phyloP scores from a whole-genome alignment of 1,284 basidiomycete species.

The Macrocystidia cucumis region DNA sequence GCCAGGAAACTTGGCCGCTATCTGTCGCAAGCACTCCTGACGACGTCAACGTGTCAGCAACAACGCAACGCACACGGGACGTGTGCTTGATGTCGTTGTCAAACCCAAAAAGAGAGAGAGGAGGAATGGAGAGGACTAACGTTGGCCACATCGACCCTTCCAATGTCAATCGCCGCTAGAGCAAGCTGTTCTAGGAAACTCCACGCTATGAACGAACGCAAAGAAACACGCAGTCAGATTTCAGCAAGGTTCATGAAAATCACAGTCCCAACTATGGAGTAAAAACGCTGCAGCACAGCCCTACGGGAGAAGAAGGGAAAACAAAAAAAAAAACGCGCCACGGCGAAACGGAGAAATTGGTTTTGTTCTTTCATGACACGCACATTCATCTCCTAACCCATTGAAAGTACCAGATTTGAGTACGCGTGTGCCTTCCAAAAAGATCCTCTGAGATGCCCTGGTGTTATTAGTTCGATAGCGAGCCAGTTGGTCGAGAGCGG shows the following conservation, averaged over 20 bases:
- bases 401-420: constrained; percentile 42
- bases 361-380: too few species aligned
- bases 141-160: constrained; percentile 73
- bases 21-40: constrained; percentile 54
- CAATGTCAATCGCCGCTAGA: constrained; percentile 82
- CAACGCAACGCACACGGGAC: too few species aligned
- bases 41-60: too few species aligned
- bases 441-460: constrained; percentile 64
- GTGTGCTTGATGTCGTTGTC: constrained; percentile 13
- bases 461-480: constrained; percentile 61
- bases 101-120: constrained; percentile 13
- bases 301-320: constrained; percentile 1
- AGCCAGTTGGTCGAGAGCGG: constrained; percentile 61
- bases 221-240: constrained; percentile 3
- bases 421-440: constrained; percentile 54
- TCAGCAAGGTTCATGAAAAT: too few species aligned
- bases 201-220: constrained; percentile 51
- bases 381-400: constrained; percentile 59
- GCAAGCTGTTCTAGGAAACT: constrained; percentile 84
- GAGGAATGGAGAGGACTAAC: constrained; percentile 35
- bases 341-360: too few species aligned
- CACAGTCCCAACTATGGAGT: neutral
- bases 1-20: constrained; percentile 68
- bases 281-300: neutral
- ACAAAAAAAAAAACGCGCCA: too few species aligned